These are phyloP conservation scores for Hypholoma sublateritium DNA, from an alignment of 768 basidiomycete genomes.

Conservation along the genomic window DNA sequence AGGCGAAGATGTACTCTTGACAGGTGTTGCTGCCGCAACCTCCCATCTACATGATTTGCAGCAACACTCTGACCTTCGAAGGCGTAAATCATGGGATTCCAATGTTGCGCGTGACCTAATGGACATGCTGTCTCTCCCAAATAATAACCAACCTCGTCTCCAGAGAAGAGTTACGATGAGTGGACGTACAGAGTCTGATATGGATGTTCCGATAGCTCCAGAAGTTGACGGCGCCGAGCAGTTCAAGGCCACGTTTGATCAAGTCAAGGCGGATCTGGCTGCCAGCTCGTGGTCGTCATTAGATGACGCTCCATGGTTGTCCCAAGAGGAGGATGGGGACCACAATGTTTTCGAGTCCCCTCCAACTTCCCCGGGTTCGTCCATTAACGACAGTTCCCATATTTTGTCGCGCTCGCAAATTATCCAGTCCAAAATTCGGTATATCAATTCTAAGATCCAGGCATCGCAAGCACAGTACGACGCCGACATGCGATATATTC, in stretches of 20 bases:
- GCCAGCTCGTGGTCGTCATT: slow-evolving; percentile 39
- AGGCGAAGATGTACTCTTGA: slow-evolving; percentile 67
- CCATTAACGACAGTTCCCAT: slow-evolving; percentile 26
- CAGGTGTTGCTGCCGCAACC: slow-evolving; percentile 83
- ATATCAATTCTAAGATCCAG: slow-evolving; percentile 61
- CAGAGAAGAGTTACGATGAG: slow-evolving; percentile 30
- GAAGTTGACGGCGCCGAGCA: slow-evolving; percentile 63
- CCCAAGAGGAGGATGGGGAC: slow-evolving; percentile 5
- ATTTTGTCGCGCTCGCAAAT: slow-evolving; percentile 55
- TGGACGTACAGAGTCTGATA: slow-evolving; percentile 39
- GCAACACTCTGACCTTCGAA: slow-evolving; percentile 28
- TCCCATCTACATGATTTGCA: slow-evolving; percentile 78
- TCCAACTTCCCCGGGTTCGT: slow-evolving; percentile 17
- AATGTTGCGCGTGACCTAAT: slow-evolving; percentile 39
- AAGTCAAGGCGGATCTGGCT: slow-evolving; percentile 83
- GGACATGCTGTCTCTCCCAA: slow-evolving; percentile 37
- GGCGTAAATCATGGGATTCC: slow-evolving; percentile 41
- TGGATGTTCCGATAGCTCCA: slow-evolving; percentile 46
- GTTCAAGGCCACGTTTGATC: slow-evolving; percentile 81
- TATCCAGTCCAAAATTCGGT: slow-evolving; percentile 59
- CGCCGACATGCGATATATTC: slow-evolving; percentile 66
- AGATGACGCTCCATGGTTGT: slow-evolving; percentile 19
- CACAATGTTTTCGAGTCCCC: slow-evolving; percentile 13
- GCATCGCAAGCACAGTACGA: slow-evolving; percentile 60
- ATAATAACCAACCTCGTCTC: slow-evolving; percentile 19